Evolutionary conservation across 352 stramenopile species (phyloP).

Genomic region (Plasmopara viticola): DNA sequence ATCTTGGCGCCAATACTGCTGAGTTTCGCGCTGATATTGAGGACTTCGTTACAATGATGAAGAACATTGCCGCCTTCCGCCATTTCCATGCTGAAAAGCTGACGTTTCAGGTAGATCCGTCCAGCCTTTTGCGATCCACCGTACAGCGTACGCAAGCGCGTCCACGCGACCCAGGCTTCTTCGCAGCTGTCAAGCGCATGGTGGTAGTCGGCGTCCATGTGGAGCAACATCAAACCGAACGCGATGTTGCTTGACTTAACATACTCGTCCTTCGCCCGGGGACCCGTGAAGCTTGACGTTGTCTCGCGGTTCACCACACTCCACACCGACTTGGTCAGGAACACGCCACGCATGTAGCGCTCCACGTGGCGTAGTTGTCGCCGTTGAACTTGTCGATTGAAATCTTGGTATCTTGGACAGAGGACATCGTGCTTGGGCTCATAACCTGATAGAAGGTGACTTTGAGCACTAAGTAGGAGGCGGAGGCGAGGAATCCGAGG

Average conservation of each 20-base stretch:
- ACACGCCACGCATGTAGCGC: background rate
- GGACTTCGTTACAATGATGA: conserved; percentile 5
- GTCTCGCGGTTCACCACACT: background rate
- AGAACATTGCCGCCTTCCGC: background rate
- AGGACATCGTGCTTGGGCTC: background rate
- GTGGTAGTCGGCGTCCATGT: too few species aligned
- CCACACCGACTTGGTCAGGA: background rate
- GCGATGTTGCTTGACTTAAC: too few species aligned
- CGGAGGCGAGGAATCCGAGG: too few species aligned
- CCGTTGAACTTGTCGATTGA: background rate
- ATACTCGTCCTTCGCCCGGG: too few species aligned
- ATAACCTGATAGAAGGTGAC: background rate
- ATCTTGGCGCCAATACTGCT: background rate
- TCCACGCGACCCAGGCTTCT: background rate
- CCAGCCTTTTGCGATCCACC: background rate
- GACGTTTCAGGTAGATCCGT: background rate
- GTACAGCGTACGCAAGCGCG: background rate
- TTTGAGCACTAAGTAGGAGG: too few species aligned
- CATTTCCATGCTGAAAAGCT: background rate
- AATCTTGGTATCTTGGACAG: background rate
- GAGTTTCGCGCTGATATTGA: background rate
- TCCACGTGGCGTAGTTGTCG: background rate
- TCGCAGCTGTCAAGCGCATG: too few species aligned
- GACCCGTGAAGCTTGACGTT: too few species aligned
- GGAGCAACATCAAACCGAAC: background rate